Percentiles rank a stretch among this genome's conserved stretches.
phyloP scores from a whole-genome alignment of 805 yeast genomes.

The Priceomyces medius region DNA sequence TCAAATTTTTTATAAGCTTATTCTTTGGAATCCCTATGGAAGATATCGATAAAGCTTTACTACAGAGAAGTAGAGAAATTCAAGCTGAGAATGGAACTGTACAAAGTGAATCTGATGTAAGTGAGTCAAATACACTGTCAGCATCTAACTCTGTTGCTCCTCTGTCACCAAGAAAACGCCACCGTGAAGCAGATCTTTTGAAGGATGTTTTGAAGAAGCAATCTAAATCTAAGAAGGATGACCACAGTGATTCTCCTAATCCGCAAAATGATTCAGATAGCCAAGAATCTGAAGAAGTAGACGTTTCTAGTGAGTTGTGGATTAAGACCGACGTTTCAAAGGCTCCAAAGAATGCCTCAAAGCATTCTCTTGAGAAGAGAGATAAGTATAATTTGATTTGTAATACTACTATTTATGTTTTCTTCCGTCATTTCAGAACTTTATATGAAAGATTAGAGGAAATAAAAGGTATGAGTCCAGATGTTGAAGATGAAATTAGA shows the following conservation, averaged over 20 bases:
- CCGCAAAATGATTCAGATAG: slow-evolving; percentile 31
- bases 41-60: slow-evolving; percentile 42
- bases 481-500: slow-evolving; percentile 71
- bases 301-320: slow-evolving; percentile 43
- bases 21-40: slow-evolving; percentile 65
- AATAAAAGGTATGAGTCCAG: slow-evolving; percentile 66
- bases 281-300: slow-evolving; percentile 32
- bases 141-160: slow-evolving; percentile 10
- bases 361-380: slow-evolving; percentile 37
- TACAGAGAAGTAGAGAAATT: slow-evolving; percentile 14
- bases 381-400: slow-evolving; percentile 75
- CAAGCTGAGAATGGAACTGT: slow-evolving; percentile 4
- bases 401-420: slow-evolving; percentile 84
- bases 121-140: slow-evolving; percentile 14
- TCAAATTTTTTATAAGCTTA: slow-evolving; percentile 65
- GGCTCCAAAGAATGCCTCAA: slow-evolving; percentile 22
- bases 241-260: slow-evolving; percentile 29
- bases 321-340: slow-evolving; percentile 36
- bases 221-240: slow-evolving; percentile 38
- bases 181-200: slow-evolving; percentile 55
- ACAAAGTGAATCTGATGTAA: slow-evolving; percentile 6
- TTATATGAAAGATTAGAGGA: slow-evolving; percentile 78
- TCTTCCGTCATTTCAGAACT: slow-evolving; percentile 81
- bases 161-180: slow-evolving; percentile 43
- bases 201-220: slow-evolving; percentile 61